Conservation (phyloP, 163 green algal genomes). For the Coccomyxa subellipsoidea region DNA sequence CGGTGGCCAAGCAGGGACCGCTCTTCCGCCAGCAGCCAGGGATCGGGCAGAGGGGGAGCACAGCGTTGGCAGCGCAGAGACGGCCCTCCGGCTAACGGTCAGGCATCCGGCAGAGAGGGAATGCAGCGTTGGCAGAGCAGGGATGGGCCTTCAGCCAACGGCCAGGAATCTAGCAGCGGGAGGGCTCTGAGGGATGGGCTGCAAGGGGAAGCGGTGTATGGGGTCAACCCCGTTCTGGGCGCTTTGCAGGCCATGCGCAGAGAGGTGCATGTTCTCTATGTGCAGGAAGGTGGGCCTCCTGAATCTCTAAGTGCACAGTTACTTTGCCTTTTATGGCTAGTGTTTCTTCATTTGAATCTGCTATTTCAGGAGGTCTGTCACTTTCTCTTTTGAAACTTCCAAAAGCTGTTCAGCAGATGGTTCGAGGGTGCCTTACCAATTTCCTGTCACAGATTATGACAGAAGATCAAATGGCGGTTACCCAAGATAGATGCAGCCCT, state of each 20-base stretch:
- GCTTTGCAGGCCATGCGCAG: neutral
- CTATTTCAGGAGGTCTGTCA: neutral
- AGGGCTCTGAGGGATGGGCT: neutral
- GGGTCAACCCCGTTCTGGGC: slow-evolving; percentile 7
- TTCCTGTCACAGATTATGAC: slow-evolving; percentile 56
- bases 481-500: slow-evolving; percentile 37
- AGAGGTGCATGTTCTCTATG: neutral
- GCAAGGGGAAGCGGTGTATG: slow-evolving; percentile 9
- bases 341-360: neutral
- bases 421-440: slow-evolving; percentile 55
- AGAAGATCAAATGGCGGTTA: slow-evolving; percentile 68
- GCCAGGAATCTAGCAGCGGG: neutral
- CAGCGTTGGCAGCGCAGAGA: no score
- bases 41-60: neutral
- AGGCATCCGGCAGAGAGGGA: neutral
- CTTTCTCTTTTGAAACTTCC: neutral
- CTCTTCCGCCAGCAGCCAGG: neutral
- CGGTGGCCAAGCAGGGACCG: neutral
- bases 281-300: slow-evolving; percentile 1
- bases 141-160: neutral
- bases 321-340: no score
- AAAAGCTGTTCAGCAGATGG: no score
- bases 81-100: no score
- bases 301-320: no score
- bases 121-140: neutral